Evolutionary conservation across 2,329 filamentous ascomycete genomes (phyloP).

Genomic region (Epichloe scottii): DNA sequence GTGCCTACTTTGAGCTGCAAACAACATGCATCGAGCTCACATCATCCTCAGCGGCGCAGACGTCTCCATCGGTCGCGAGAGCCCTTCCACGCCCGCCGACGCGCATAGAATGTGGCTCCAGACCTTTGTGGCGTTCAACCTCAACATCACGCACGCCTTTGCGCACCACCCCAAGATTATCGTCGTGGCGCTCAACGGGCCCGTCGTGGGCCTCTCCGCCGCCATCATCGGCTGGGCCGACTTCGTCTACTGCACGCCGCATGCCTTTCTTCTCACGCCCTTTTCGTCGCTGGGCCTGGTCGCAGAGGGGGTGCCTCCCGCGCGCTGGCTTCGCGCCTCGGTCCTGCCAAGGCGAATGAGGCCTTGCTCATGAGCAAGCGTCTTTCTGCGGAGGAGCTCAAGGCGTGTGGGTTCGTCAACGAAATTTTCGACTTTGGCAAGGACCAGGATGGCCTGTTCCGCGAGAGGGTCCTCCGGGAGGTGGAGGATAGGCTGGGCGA

Average conservation of each 20-base stretch:
- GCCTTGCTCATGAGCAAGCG: slow-evolving; percentile 82
- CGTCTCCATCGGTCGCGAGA: slow-evolving; percentile 42
- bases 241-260: slow-evolving; percentile 79
- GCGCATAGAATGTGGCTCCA: slow-evolving; percentile 46
- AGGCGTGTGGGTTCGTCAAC: slow-evolving; percentile 73
- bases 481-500: slow-evolving; percentile 68
- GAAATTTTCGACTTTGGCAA: slow-evolving; percentile 54
- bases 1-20: no score
- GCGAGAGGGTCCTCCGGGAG: slow-evolving; percentile 60
- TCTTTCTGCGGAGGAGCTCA: slow-evolving; percentile 60
- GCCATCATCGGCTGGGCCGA: slow-evolving; percentile 74
- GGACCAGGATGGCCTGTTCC: slow-evolving; percentile 57
- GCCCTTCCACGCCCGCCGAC: slow-evolving; percentile 25
- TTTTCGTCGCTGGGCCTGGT: slow-evolving; percentile 86
- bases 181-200: slow-evolving; percentile 81
- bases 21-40: no score
- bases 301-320: slow-evolving; percentile 68
- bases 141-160: slow-evolving; percentile 81
- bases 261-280: slow-evolving; percentile 77
- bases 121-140: slow-evolving; percentile 70
- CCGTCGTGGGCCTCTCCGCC: slow-evolving; percentile 76
- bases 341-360: slow-evolving; percentile 75
- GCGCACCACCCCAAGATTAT: slow-evolving; percentile 92
- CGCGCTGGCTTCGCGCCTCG: slow-evolving; percentile 69
- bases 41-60: slow-evolving; percentile 56